phyloP scores from a whole-genome alignment of 2,329 filamentous ascomycete genomes.

The Sporothrix schenckii region DNA sequence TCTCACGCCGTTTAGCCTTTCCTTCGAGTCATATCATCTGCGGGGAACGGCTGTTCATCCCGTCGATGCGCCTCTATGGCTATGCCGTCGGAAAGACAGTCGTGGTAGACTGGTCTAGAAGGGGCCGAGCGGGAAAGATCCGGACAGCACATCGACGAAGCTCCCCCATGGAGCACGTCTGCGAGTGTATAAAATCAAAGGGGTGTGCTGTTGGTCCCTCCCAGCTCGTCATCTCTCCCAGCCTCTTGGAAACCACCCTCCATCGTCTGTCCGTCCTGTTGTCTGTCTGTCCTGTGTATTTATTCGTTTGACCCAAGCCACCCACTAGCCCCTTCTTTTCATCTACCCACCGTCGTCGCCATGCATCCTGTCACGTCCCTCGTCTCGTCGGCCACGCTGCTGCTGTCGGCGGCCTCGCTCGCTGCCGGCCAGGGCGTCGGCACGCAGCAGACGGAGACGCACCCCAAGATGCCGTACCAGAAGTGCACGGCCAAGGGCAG shows the following conservation, averaged over 20 bases:
- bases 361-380: constrained; percentile 19
- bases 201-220: constrained; percentile 8
- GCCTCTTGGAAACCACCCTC: background rate
- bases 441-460: constrained; percentile 51
- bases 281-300: background rate
- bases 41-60: background rate
- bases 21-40: background rate
- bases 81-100: no score
- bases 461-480: constrained; percentile 57
- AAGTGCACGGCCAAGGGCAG: constrained; percentile 52
- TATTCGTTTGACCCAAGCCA: no score
- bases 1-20: background rate
- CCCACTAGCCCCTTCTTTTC: background rate
- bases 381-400: constrained; percentile 22
- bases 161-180: no score
- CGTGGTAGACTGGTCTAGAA: no score
- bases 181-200: constrained; percentile 9
- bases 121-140: no score
- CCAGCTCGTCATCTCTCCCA: background rate
- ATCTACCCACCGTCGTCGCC: background rate
- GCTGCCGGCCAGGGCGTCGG: constrained; percentile 52
- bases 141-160: no score
- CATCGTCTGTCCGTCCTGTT: background rate
- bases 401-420: constrained; percentile 20
- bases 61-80: background rate